These are phyloP conservation scores for Fusarium sp. DNA, from an alignment of 2,329 filamentous ascomycete species.

Conservation along the genomic window DNA sequence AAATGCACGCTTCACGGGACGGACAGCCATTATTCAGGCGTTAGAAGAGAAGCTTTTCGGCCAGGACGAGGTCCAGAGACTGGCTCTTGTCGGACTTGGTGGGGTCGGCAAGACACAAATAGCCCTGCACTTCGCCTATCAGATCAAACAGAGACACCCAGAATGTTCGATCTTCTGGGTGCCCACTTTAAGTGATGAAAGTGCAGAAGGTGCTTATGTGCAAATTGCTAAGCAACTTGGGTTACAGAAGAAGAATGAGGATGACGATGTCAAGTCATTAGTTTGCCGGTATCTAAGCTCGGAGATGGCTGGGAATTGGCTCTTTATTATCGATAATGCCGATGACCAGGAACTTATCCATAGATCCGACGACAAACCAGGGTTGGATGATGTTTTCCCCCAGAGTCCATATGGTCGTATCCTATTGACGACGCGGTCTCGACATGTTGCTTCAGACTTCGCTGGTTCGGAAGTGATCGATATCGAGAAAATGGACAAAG, in stretches of 20 bases:
- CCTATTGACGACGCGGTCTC: constrained; percentile 36
- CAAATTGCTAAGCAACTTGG: constrained; percentile 47
- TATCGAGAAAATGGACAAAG: constrained; percentile 22
- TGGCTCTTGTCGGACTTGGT: constrained; percentile 42
- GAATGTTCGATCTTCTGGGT: constrained; percentile 57
- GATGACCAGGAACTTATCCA: constrained; percentile 52
- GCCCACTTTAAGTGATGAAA: constrained; percentile 41
- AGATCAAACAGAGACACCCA: constrained; percentile 35
- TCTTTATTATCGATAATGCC: constrained; percentile 59
- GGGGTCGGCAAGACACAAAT: constrained; percentile 55
- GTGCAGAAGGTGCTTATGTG: constrained; percentile 50
- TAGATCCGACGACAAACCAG: not conserved
- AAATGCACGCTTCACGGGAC: not conserved
- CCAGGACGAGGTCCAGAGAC: not conserved
- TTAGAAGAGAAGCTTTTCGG: constrained; percentile 19
- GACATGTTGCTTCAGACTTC: not conserved
- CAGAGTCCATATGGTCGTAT: constrained; percentile 23
- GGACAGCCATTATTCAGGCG: not conserved
- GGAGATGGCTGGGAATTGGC: constrained; percentile 48
- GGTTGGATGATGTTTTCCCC: constrained; percentile 45
- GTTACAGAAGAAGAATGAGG: constrained; percentile 46
- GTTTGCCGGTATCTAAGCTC: constrained; percentile 50
- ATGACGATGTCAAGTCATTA: constrained; percentile 49
- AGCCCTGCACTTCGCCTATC: constrained; percentile 50
- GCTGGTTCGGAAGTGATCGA: constrained; percentile 26